These are phyloP conservation scores for Aspergillus quadrilineatus DNA, from an alignment of 2,329 filamentous ascomycete genomes.

Conservation along the genomic window DNA sequence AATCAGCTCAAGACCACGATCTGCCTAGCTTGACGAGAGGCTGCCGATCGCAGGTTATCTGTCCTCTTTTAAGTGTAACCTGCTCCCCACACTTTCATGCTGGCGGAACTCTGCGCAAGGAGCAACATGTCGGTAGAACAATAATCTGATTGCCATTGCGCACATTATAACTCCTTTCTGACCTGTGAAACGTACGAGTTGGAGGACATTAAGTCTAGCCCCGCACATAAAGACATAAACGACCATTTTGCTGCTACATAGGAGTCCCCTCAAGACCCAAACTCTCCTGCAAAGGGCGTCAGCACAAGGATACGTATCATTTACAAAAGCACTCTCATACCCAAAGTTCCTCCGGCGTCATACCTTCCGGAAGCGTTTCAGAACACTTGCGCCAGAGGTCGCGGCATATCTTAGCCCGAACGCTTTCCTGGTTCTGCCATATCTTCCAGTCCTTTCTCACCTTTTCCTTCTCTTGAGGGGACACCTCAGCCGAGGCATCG, in stretches of 20 bases:
- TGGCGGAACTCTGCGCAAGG: neutral
- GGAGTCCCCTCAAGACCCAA: constrained; percentile 38
- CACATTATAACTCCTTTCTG: neutral
- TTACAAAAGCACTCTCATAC: constrained; percentile 29
- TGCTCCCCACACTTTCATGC: constrained; percentile 1
- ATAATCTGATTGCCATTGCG: neutral
- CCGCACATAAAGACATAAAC: neutral
- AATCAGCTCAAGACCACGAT: neutral
- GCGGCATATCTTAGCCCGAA: constrained; percentile 50
- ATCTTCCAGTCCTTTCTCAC: constrained; percentile 49
- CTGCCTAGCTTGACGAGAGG: neutral
- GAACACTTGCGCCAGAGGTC: constrained; percentile 54
- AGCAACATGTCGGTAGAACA: neutral
- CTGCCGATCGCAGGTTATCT: constrained; percentile 11
- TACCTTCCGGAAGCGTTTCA: constrained; percentile 49
- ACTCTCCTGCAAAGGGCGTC: constrained; percentile 28
- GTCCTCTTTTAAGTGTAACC: neutral
- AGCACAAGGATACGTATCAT: neutral
- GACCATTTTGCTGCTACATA: constrained; percentile 14
- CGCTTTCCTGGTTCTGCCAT: constrained; percentile 42
- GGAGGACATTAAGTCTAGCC: neutral
- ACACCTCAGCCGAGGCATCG: constrained; percentile 45
- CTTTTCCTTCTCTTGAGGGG: constrained; percentile 47
- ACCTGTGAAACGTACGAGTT: neutral
- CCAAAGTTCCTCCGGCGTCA: constrained; percentile 51